Evolutionary conservation across 768 basidiomycete species (phyloP).

Genomic region (Collybia mongolica): DNA sequence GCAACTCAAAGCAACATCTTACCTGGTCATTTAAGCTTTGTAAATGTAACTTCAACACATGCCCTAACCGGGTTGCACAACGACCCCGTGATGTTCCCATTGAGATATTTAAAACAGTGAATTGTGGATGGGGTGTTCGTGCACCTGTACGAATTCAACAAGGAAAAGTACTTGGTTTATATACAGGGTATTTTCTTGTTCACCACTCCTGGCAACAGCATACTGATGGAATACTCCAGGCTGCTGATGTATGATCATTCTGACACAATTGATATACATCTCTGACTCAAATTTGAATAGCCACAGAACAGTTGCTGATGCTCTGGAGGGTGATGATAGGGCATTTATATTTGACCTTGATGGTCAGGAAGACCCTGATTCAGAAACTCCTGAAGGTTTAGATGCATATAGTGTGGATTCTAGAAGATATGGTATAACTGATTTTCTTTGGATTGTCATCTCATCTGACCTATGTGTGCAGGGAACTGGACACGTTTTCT

Average conservation of each 20-base stretch:
- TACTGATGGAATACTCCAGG: constrained; percentile 21
- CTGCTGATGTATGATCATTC: constrained; percentile 40
- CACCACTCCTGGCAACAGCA: not conserved
- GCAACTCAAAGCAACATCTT: not conserved
- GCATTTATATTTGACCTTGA: constrained; percentile 67
- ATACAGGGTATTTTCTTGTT: constrained; percentile 53
- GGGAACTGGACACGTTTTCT: constrained; percentile 80
- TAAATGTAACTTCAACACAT: constrained; percentile 34
- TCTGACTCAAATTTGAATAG: not conserved
- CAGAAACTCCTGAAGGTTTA: constrained; percentile 22
- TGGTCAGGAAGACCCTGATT: constrained; percentile 41
- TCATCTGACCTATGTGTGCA: constrained; percentile 18
- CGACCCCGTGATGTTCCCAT: constrained; percentile 52
- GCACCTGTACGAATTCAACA: constrained; percentile 33
- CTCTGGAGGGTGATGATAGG: constrained; percentile 23
- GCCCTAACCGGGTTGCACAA: constrained; percentile 64
- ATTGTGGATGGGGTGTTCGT: constrained; percentile 69
- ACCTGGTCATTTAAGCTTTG: constrained; percentile 34
- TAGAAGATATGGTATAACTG: constrained; percentile 38
- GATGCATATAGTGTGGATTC: constrained; percentile 57
- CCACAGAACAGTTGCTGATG: no score
- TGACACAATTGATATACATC: not conserved
- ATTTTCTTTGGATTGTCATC: not conserved
- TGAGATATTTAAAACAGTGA: constrained; percentile 63
- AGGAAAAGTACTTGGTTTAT: constrained; percentile 67